Percentiles rank a stretch among this genome's conserved stretches.
Evolutionary conservation across 176 grass and related monocot species (phyloP).

Genomic region (Puya raimondii): DNA sequence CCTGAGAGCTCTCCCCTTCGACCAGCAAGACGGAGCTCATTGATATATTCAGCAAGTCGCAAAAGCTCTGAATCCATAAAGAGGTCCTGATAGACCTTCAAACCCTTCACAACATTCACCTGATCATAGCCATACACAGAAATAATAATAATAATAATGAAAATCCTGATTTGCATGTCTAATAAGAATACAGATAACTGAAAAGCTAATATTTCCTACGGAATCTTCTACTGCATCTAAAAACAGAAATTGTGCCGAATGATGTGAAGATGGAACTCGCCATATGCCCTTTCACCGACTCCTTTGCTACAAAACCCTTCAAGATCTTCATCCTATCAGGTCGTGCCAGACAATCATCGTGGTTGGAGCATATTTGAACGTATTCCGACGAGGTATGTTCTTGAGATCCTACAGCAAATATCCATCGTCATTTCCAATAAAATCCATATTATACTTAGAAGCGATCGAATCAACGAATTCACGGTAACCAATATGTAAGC

Average conservation of each 20-base stretch:
- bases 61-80: constrained; percentile 80
- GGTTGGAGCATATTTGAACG: constrained; percentile 56
- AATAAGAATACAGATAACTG: constrained; percentile 10
- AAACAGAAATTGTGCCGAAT: constrained; percentile 53
- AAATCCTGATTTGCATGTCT: neutral
- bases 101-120: constrained; percentile 97
- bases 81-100: constrained; percentile 93
- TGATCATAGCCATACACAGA: constrained; percentile 17
- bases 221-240: constrained; percentile 54
- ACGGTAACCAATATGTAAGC: neutral
- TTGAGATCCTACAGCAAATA: constrained; percentile 52
- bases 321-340: constrained; percentile 87
- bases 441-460: neutral
- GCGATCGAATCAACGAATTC: neutral
- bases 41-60: constrained; percentile 65
- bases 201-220: constrained; percentile 56
- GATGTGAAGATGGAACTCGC: constrained; percentile 74
- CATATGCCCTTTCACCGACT: constrained; percentile 94
- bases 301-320: constrained; percentile 96
- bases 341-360: constrained; percentile 51
- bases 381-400: constrained; percentile 39
- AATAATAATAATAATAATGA: constrained; percentile 25
- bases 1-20: constrained; percentile 91
- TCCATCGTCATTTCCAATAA: neutral
- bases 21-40: constrained; percentile 83